Conservation (phyloP, 2,329 filamentous ascomycete species). For the Lasiodiplodia sp. region DNA sequence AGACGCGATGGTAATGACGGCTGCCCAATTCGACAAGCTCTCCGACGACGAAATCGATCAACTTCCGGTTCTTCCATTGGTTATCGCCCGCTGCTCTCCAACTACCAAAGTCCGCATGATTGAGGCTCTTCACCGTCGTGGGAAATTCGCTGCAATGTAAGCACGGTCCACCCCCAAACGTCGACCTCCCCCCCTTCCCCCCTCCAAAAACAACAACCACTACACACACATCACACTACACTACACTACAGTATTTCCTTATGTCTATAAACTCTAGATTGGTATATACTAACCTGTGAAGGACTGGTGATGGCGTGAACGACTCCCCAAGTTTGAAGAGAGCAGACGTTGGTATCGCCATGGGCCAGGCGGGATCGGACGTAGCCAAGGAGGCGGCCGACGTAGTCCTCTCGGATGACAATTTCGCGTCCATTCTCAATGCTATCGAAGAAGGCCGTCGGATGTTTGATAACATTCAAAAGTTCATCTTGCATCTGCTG, state of each 20-base stretch:
- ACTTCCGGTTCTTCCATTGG: slow-evolving; percentile 51
- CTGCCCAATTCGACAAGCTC: slow-evolving; percentile 53
- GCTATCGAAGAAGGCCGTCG: slow-evolving; percentile 51
- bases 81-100: slow-evolving; percentile 55
- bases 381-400: slow-evolving; percentile 51
- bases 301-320: slow-evolving; percentile 52
- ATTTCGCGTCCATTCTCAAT: slow-evolving; percentile 52
- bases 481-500: slow-evolving; percentile 79
- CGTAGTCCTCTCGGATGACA: slow-evolving; percentile 51
- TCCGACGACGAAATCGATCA: slow-evolving; percentile 52
- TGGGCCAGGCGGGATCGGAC: slow-evolving; percentile 48
- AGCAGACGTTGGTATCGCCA: slow-evolving; percentile 50
- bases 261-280: too few relatives aligned
- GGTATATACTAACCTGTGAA: too few relatives aligned
- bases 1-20: slow-evolving; percentile 49
- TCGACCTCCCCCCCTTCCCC: too few relatives aligned
- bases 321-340: slow-evolving; percentile 51
- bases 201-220: too few relatives aligned
- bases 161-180: not conserved
- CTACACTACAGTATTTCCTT: too few relatives aligned
- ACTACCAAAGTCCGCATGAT: slow-evolving; percentile 58
- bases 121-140: slow-evolving; percentile 47
- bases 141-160: slow-evolving; percentile 48
- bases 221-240: too few relatives aligned
- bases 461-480: slow-evolving; percentile 51